Percentiles rank a stretch among this genome's conserved stretches.
These are phyloP conservation scores for Aciculoconidium aculeatum DNA, from an alignment of 805 yeast species.

Conservation along the genomic window DNA sequence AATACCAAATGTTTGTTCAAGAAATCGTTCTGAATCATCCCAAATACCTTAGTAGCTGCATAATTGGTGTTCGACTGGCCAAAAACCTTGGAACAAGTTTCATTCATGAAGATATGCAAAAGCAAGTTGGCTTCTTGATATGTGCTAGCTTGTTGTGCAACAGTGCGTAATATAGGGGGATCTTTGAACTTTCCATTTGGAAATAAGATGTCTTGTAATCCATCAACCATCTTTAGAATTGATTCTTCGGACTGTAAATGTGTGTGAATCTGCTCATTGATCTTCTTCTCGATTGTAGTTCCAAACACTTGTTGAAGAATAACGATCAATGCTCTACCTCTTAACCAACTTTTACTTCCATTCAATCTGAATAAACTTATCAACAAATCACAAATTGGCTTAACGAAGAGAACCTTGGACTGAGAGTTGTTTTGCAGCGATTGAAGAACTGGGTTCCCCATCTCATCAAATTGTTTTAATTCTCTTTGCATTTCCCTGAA, in stretches of 20 bases:
- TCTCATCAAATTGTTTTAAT: constrained; percentile 46
- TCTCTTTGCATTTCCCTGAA: constrained; percentile 50
- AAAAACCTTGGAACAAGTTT: constrained; percentile 65
- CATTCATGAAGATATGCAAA: constrained; percentile 53
- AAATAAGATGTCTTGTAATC: constrained; percentile 24
- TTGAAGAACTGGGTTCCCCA: constrained; percentile 12
- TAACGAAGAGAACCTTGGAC: constrained; percentile 47
- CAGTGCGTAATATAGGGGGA: constrained; percentile 40
- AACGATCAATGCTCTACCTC: constrained; percentile 79
- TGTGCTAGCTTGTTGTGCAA: constrained; percentile 46
- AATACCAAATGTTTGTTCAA: constrained; percentile 61
- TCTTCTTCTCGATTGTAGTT: constrained; percentile 73
- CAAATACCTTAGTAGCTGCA: constrained; percentile 58
- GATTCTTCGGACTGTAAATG: constrained; percentile 36
- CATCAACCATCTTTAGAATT: constrained; percentile 31
- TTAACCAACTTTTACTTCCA: constrained; percentile 64
- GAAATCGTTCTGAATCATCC: constrained; percentile 66
- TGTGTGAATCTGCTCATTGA: constrained; percentile 39
- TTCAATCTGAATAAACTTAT: constrained; percentile 64
- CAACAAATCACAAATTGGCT: constrained; percentile 75
- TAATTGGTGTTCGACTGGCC: constrained; percentile 58
- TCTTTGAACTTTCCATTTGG: constrained; percentile 47
- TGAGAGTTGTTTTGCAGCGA: constrained; percentile 8
- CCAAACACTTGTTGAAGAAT: constrained; percentile 83
- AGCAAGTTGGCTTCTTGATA: constrained; percentile 54